A percentile compares a stretch with the other conserved stretches of the same genome.
Evolutionary conservation across 2,329 filamentous ascomycete genomes (phyloP).

Genomic region (Ophiostoma triangulosporum): DNA sequence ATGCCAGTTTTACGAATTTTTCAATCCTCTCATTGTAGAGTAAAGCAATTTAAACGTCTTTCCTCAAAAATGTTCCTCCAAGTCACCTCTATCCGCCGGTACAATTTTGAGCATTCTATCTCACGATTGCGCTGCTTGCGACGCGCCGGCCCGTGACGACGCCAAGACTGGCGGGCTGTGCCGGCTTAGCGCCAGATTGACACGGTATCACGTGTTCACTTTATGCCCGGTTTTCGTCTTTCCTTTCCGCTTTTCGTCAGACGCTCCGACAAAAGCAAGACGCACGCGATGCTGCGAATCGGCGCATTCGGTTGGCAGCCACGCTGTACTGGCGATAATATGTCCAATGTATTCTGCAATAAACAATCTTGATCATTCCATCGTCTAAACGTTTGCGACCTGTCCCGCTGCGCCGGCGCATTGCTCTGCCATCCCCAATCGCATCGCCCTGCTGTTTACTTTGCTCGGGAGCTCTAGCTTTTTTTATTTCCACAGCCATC

Average conservation of each 20-base stretch:
- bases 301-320: neutral
- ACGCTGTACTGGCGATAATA: too few relatives aligned
- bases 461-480: too few relatives aligned
- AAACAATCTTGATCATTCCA: too few relatives aligned
- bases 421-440: too few relatives aligned
- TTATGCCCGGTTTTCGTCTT: neutral
- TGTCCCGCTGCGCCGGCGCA: too few relatives aligned
- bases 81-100: neutral
- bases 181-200: conserved; percentile 8
- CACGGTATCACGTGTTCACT: conserved; percentile 14
- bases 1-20: neutral
- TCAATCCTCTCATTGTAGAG: neutral
- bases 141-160: conserved; percentile 9
- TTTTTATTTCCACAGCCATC: too few relatives aligned
- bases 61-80: neutral
- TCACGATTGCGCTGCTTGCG: neutral
- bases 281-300: neutral
- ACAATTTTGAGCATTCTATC: neutral
- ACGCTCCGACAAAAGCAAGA: too few relatives aligned
- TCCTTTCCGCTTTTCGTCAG: too few relatives aligned
- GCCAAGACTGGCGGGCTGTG: conserved; percentile 1
- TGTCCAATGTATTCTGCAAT: too few relatives aligned
- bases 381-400: too few relatives aligned
- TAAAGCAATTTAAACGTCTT: too few relatives aligned
- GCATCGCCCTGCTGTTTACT: too few relatives aligned